phyloP scores from a whole-genome alignment of 2,329 filamentous ascomycete genomes.

The Epicoccum nigrum region DNA sequence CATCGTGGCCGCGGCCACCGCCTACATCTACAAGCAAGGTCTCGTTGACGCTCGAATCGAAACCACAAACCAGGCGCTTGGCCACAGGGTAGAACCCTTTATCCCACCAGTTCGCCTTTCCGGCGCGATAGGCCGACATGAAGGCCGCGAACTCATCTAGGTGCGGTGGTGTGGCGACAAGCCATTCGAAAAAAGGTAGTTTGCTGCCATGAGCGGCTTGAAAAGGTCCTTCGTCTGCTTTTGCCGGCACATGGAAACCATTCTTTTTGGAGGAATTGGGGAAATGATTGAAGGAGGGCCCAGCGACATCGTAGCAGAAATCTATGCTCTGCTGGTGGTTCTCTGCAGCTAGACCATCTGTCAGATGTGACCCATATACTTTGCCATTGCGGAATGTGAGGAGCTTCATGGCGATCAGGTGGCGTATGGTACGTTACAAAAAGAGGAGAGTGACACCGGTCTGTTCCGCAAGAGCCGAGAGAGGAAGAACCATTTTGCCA shows the following conservation, averaged over 20 bases:
- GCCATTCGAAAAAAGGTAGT: slow-evolving; percentile 48
- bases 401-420: slow-evolving; percentile 50
- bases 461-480: too few relatives aligned
- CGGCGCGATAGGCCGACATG: slow-evolving; percentile 9
- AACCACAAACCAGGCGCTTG: slow-evolving; percentile 33
- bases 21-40: slow-evolving; percentile 53
- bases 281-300: slow-evolving; percentile 24
- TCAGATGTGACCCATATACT: slow-evolving; percentile 32
- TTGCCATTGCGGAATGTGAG: slow-evolving; percentile 32
- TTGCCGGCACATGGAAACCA: slow-evolving; percentile 2
- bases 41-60: slow-evolving; percentile 18
- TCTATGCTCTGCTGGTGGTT: slow-evolving; percentile 47
- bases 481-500: too few relatives aligned
- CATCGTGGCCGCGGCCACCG: slow-evolving; percentile 51
- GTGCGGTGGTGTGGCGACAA: slow-evolving; percentile 46
- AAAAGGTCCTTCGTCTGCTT: neutral
- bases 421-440: slow-evolving; percentile 43
- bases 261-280: slow-evolving; percentile 20
- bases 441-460: slow-evolving; percentile 33
- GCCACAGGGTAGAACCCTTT: slow-evolving; percentile 21
- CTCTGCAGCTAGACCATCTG: slow-evolving; percentile 43
- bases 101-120: slow-evolving; percentile 22
- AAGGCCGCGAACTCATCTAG: slow-evolving; percentile 24
- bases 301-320: slow-evolving; percentile 48
- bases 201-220: slow-evolving; percentile 41